phyloP scores from a whole-genome alignment of 2,329 filamentous ascomycete species.

The Epichloe typhina region DNA sequence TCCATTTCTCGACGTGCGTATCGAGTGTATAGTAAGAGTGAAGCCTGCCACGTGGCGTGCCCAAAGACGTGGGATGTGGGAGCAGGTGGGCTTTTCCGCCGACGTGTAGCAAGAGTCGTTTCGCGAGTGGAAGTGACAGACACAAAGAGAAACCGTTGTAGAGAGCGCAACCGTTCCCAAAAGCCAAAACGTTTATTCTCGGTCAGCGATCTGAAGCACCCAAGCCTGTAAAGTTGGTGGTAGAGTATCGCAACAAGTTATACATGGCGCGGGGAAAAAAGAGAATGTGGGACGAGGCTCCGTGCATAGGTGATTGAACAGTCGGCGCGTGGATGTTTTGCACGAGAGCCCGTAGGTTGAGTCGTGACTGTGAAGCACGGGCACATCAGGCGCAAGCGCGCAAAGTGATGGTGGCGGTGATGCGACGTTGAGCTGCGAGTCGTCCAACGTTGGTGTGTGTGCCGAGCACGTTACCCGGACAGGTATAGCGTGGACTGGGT shows the following conservation, averaged over 20 bases:
- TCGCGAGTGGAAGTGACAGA: neutral
- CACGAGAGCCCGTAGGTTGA: neutral
- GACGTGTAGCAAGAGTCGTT: neutral
- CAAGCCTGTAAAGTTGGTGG: neutral
- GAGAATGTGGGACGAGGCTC: neutral
- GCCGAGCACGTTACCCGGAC: neutral
- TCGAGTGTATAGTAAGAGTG: neutral
- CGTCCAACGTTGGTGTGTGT: no score
- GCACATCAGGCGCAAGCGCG: neutral
- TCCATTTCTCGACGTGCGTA: slow-evolving; percentile 16
- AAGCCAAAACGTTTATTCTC: neutral
- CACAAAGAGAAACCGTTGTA: no score
- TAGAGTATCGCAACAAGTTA: neutral
- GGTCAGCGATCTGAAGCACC: neutral
- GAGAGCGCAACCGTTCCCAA: neutral
- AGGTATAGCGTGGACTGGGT: neutral
- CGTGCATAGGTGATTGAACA: neutral
- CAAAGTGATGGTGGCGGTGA: neutral
- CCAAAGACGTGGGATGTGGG: no score
- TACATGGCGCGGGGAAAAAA: slow-evolving; percentile 2
- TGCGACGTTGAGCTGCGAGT: neutral
- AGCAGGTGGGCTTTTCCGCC: no score
- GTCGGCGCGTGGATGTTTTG: neutral
- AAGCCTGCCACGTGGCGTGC: no score
- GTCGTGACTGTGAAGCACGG: neutral